phyloP scores from a whole-genome alignment of 495 filamentous ascomycete genomes.

The Parathielavia appendiculata region DNA sequence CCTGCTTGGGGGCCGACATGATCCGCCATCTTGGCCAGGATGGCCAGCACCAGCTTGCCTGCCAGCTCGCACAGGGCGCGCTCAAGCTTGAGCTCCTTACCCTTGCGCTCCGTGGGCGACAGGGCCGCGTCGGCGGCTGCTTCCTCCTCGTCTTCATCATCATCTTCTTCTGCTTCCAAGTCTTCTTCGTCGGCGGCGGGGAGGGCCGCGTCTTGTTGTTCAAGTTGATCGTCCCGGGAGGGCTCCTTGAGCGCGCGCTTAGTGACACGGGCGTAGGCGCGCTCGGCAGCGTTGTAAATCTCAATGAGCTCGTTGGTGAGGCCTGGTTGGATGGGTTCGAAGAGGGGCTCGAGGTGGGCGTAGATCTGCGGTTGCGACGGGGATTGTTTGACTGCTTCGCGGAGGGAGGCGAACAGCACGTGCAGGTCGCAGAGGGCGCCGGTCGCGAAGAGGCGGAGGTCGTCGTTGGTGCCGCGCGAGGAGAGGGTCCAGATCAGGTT shows the following conservation, averaged over 20 bases:
- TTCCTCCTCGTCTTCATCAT: conserved; percentile 53
- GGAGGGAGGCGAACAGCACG: conserved; percentile 71
- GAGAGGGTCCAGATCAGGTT: conserved; percentile 64
- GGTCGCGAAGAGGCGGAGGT: conserved; percentile 68
- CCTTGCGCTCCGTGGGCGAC: conserved; percentile 49
- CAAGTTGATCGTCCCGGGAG: conserved; percentile 55
- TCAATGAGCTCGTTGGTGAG: conserved; percentile 59
- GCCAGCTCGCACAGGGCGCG: conserved; percentile 78
- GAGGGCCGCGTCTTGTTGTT: conserved; percentile 24
- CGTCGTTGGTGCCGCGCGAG: conserved; percentile 59
- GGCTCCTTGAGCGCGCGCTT: conserved; percentile 60
- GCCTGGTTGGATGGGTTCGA: conserved; percentile 55
- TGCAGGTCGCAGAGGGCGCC: conserved; percentile 73
- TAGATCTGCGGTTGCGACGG: conserved; percentile 22
- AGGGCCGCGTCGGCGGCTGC: conserved; percentile 44
- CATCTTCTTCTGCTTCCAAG: conserved; percentile 58
- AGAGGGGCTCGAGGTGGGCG: conserved; percentile 55
- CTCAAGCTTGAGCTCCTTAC: conserved; percentile 65
- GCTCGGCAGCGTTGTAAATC: conserved; percentile 70
- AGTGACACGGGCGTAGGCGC: conserved; percentile 64
- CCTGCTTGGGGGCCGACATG: conserved; percentile 52
- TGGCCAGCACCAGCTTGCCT: conserved; percentile 72
- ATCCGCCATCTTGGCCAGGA: conserved; percentile 69
- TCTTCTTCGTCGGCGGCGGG: conserved; percentile 51
- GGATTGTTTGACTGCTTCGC: conserved; percentile 35